Percentiles rank a stretch among this genome's conserved stretches.
These are phyloP conservation scores for Verticillium nubilum DNA, from an alignment of 2,329 filamentous ascomycete species.

Conservation along the genomic window DNA sequence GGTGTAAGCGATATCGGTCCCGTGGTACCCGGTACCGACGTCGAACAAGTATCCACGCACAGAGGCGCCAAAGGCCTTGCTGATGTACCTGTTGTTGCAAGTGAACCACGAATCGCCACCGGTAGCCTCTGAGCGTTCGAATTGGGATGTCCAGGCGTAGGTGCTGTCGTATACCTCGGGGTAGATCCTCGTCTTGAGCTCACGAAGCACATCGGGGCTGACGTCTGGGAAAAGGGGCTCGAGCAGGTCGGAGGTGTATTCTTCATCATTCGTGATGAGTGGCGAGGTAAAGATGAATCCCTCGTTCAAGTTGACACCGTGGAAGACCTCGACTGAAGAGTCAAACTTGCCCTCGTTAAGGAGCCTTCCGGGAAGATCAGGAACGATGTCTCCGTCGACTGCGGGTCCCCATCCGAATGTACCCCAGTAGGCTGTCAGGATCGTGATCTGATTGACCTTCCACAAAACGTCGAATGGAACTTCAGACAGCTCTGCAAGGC, in stretches of 20 bases:
- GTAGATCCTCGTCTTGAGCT: slow-evolving; percentile 38
- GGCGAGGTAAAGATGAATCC: slow-evolving; percentile 36
- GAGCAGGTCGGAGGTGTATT: slow-evolving; percentile 31
- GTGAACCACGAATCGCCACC: slow-evolving; percentile 35
- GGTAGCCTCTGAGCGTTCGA: slow-evolving; percentile 30
- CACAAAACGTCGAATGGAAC: neutral
- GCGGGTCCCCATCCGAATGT: slow-evolving; percentile 5
- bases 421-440: neutral
- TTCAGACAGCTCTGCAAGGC: slow-evolving; percentile 4
- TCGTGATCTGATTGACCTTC: slow-evolving; percentile 7
- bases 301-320: slow-evolving; percentile 42
- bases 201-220: slow-evolving; percentile 18
- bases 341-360: slow-evolving; percentile 5
- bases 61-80: slow-evolving; percentile 34
- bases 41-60: slow-evolving; percentile 46
- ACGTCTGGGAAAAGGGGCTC: slow-evolving; percentile 13
- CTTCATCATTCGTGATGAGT: slow-evolving; percentile 33
- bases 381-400: slow-evolving; percentile 8
- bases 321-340: slow-evolving; percentile 8
- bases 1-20: slow-evolving; percentile 42
- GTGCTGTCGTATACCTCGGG: slow-evolving; percentile 38
- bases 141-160: slow-evolving; percentile 33
- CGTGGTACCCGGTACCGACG: slow-evolving; percentile 44
- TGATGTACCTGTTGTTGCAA: slow-evolving; percentile 47
- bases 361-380: slow-evolving; percentile 6